Conservation (phyloP, 1,284 basidiomycete species). For the Cryptococcus floricola region DNA sequence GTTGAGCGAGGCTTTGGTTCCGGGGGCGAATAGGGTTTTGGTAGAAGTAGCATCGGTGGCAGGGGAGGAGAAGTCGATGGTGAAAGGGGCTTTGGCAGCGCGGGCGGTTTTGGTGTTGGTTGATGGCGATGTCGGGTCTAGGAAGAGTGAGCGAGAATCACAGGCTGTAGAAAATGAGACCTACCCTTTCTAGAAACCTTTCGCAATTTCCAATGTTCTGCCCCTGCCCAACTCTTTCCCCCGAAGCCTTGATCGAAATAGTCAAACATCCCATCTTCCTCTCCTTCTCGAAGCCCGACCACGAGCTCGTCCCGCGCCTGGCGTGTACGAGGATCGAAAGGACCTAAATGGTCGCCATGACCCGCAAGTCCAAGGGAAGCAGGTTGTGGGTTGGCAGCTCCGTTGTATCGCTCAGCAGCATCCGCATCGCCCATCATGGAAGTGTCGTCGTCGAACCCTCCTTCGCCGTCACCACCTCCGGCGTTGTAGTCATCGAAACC, state of each 20-base stretch:
- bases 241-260: conserved; percentile 87
- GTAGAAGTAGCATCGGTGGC: conserved; percentile 54
- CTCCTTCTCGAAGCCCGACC: conserved; percentile 71
- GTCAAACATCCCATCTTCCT: conserved; percentile 65
- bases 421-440: conserved; percentile 49
- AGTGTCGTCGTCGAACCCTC: conserved; percentile 50
- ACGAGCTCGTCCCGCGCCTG: conserved; percentile 73
- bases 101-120: conserved; percentile 49
- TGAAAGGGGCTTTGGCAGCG: conserved; percentile 82
- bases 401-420: conserved; percentile 50
- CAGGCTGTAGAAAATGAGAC: conserved; percentile 24
- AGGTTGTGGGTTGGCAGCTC: conserved; percentile 11
- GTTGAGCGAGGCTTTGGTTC: conserved; percentile 61
- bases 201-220: conserved; percentile 94
- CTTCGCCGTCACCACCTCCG: conserved; percentile 57
- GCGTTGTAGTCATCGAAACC: conserved; percentile 66
- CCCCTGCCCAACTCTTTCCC: conserved; percentile 92
- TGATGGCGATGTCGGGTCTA: conserved; percentile 47
- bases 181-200: conserved; percentile 69
- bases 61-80: conserved; percentile 76
- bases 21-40: conserved; percentile 77
- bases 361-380: conserved; percentile 38
- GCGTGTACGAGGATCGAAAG: conserved; percentile 71
- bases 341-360: conserved; percentile 52
- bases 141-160: neutral